Conservation (phyloP, 1,284 basidiomycete genomes). For the Ganoderma meredithae region DNA sequence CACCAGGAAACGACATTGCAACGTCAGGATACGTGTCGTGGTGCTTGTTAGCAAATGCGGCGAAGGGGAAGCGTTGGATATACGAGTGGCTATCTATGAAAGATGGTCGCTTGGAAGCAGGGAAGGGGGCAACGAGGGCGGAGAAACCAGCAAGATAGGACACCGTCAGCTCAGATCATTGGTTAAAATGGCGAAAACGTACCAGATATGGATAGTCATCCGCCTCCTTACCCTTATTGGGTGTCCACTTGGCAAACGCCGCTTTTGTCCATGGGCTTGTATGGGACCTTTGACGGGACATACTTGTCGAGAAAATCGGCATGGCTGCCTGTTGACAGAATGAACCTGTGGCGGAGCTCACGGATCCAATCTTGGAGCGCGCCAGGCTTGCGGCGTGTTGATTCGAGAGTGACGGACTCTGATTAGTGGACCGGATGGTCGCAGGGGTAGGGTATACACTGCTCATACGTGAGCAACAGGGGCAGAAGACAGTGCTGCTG, state of each 20-base stretch:
- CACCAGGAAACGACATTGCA: constrained; percentile 16
- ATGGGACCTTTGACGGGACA: neutral
- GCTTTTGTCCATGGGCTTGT: neutral
- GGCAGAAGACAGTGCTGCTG: neutral
- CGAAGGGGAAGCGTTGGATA: constrained; percentile 1
- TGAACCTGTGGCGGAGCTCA: neutral
- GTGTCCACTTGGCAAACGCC: neutral
- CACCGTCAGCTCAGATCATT: neutral
- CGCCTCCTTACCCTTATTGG: neutral
- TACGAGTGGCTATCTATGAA: neutral
- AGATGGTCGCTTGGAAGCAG: neutral
- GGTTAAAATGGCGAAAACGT: too few relatives aligned
- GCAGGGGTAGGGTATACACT: neutral
- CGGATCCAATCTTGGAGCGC: neutral
- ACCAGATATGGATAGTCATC: neutral
- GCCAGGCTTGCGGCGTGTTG: neutral
- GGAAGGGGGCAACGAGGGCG: constrained; percentile 11
- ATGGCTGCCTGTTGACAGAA: neutral
- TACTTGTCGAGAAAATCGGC: neutral
- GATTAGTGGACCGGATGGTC: neutral
- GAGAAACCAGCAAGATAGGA: neutral
- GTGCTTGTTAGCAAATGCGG: neutral
- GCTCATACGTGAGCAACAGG: neutral
- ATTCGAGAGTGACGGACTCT: neutral
- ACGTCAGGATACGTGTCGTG: constrained; percentile 11